phyloP scores from a whole-genome alignment of 176 grass and related monocot genomes.

The Oryza rufipogon region DNA sequence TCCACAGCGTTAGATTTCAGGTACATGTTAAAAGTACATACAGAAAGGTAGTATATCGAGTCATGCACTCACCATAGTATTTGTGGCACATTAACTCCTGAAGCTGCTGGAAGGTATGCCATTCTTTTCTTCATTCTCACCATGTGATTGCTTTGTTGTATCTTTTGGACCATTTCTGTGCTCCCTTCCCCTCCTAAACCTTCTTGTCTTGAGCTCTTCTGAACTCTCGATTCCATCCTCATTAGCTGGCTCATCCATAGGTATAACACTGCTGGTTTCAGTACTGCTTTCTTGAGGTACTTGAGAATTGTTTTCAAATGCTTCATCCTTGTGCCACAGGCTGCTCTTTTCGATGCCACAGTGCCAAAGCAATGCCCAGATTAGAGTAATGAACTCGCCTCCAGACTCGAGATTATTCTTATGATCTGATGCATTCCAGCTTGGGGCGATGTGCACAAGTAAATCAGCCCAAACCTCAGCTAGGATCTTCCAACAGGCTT shows the following conservation, averaged over 20 bases:
- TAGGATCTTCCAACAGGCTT: constrained; percentile 1
- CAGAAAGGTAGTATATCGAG: no score
- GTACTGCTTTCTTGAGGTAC: background rate
- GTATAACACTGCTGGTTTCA: background rate
- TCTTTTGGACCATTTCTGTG: no score
- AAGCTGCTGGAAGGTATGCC: no score
- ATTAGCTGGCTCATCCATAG: background rate
- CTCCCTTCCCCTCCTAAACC: no score
- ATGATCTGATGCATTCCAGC: constrained; percentile 18
- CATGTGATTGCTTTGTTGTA: no score
- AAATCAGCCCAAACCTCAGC: background rate
- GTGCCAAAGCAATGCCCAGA: constrained; percentile 29
- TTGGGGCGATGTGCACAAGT: constrained; percentile 25
- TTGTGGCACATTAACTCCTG: no score
- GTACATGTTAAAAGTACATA: no score
- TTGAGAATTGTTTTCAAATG: background rate
- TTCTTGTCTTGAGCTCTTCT: no score
- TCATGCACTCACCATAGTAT: no score
- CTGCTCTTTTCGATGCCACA: constrained; percentile 30
- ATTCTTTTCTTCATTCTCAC: no score
- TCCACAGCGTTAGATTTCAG: background rate
- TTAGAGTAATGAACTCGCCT: constrained; percentile 22
- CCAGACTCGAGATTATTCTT: background rate
- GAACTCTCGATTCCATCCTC: background rate
- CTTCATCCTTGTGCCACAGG: constrained; percentile 1